Percentiles rank a stretch among this genome's conserved stretches.
Evolutionary conservation across 148 eudicot species (phyloP).

Genomic region (Arbutus unedo): DNA sequence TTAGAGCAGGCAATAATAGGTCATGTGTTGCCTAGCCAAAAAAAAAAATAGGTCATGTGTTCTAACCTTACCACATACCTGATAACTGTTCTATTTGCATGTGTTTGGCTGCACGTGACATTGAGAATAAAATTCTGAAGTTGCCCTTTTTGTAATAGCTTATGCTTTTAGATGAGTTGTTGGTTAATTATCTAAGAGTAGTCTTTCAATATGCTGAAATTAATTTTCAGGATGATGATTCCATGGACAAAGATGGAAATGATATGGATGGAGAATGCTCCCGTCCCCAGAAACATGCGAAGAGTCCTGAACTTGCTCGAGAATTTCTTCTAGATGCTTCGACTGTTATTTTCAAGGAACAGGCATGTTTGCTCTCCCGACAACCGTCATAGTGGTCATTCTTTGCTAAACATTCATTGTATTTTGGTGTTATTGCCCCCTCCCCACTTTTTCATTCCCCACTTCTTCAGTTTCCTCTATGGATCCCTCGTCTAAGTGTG

Average conservation of each 20-base stretch:
- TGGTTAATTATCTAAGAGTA: background rate
- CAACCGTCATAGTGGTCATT: background rate
- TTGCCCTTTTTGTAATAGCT: background rate
- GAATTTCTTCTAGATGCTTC: slow-evolving; percentile 98
- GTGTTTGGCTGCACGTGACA: background rate
- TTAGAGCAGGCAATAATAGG: background rate
- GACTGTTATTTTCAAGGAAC: slow-evolving; percentile 96
- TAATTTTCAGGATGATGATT: slow-evolving; percentile 80
- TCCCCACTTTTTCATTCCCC: background rate
- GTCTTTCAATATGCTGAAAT: background rate
- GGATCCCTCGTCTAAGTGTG: background rate
- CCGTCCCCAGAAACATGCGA: slow-evolving; percentile 98
- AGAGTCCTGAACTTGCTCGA: slow-evolving; percentile 98
- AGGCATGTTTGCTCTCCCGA: slow-evolving; percentile 47
- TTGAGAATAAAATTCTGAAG: background rate
- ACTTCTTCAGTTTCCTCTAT: background rate
- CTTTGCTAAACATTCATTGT: slow-evolving; percentile 4
- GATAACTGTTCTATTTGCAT: background rate
- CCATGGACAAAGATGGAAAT: slow-evolving; percentile 92
- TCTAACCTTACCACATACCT: background rate
- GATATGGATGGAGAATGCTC: slow-evolving; percentile 97
- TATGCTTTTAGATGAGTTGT: background rate
- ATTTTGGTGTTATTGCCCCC: background rate
- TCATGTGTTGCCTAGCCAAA: too few species aligned
- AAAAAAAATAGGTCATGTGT: background rate